These are phyloP conservation scores for Suhomyces pyralidae DNA, from an alignment of 805 yeast genomes.

Conservation along the genomic window DNA sequence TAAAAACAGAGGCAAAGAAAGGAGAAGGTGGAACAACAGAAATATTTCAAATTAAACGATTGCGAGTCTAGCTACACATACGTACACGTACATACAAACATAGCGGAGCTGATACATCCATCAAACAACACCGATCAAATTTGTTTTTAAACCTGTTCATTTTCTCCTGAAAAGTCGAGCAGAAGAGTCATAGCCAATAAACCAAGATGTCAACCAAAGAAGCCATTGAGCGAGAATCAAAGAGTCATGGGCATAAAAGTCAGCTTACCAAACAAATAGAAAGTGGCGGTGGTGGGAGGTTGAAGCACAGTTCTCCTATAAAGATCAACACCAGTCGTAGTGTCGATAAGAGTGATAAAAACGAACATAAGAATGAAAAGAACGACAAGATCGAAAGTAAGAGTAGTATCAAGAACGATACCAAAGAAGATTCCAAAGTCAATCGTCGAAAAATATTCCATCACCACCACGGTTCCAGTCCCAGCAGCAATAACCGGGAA, in stretches of 20 bases:
- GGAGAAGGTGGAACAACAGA: background rate
- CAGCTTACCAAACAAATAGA: constrained; percentile 5
- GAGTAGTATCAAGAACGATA: background rate
- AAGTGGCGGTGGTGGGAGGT: background rate
- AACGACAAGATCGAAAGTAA: background rate
- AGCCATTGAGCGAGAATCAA: background rate
- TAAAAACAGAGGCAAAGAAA: background rate
- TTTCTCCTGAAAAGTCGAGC: background rate
- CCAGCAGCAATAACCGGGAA: constrained; percentile 5
- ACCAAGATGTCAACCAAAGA: background rate
- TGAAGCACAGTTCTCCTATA: background rate
- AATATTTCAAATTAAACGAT: too few relatives aligned
- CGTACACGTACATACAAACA: background rate
- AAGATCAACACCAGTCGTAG: background rate
- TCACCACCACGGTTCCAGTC: background rate
- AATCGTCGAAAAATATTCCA: background rate
- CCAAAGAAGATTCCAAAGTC: background rate
- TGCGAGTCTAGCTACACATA: too few relatives aligned
- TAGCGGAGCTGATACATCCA: too few relatives aligned
- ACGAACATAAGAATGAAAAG: background rate
- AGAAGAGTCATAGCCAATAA: background rate
- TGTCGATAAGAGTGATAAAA: background rate
- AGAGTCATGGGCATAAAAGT: background rate
- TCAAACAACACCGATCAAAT: too few relatives aligned
- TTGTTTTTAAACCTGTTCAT: too few relatives aligned